A percentile compares a stretch with the other conserved stretches of the same genome.
Conservation (phyloP, 1,284 basidiomycete genomes). For the Ustilago esculenta region DNA sequence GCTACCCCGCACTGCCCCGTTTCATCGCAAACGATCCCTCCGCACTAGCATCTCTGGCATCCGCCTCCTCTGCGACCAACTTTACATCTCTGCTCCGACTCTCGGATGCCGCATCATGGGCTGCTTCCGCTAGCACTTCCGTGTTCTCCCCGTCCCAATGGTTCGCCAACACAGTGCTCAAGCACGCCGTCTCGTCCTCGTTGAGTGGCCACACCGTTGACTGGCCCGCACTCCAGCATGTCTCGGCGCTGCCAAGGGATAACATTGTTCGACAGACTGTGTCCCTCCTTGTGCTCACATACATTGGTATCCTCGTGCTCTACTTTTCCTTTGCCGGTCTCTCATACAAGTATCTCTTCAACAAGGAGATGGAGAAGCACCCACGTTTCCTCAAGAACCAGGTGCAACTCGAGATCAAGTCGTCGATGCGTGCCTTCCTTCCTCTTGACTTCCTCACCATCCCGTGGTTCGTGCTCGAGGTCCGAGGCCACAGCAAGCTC, state of each 20-base stretch:
- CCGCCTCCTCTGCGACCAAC: constrained; percentile 41
- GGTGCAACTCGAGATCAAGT: constrained; percentile 79
- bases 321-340: constrained; percentile 81
- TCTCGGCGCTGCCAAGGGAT: constrained; percentile 53
- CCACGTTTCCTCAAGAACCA: constrained; percentile 92
- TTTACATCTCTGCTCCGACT: constrained; percentile 14
- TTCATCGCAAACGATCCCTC: constrained; percentile 33
- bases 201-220: constrained; percentile 28
- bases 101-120: constrained; percentile 24
- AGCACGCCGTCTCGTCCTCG: constrained; percentile 27
- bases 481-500: constrained; percentile 82
- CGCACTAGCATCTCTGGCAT: constrained; percentile 26
- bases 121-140: constrained; percentile 35
- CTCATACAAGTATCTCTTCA: constrained; percentile 89
- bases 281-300: constrained; percentile 80
- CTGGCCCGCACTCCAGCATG: constrained; percentile 33
- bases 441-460: constrained; percentile 76
- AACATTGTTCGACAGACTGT: constrained; percentile 74
- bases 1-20: constrained; percentile 72
- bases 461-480: constrained; percentile 93
- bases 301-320: constrained; percentile 74
- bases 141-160: constrained; percentile 18
- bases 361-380: constrained; percentile 94
- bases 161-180: constrained; percentile 36
- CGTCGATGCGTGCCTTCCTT: constrained; percentile 81